Base-by-base conservation (phyloP, 2,329 filamentous ascomycete species). In the Colletotrichum theobromicola region DNA sequence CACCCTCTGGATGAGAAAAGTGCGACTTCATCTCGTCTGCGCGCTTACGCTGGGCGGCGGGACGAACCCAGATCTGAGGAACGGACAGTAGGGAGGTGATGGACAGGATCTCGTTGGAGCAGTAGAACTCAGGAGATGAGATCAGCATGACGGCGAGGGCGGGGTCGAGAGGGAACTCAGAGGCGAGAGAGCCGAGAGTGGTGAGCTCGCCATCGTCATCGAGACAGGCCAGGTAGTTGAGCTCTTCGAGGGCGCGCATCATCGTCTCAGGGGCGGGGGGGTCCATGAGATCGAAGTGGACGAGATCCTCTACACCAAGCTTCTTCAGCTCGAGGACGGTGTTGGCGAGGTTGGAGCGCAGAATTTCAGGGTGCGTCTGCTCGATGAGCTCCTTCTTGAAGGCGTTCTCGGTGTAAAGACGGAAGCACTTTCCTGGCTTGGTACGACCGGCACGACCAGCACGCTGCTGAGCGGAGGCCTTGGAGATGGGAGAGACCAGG, bases 381-480 rank as follows among this genome's bases (percentile, higher is more conserved):
- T 98, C 95, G 76, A 98, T 98, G 64, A 99, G 91, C 85, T 99
- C 97, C 84, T 98, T 96, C 89, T 98, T 98, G 88, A 98, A 99
- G 0, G 97, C 96, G 72, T 89, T 90, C 83, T 99, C 97, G 0
- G 97, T 99, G 85, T 99, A 99, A 16, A 99, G 86, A 57, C 97
- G 92, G 90, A 98, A 99, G 86, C 97, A 98, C 85, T 99, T 99
- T 87, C 97, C 97, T 60, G 97, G 97, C 77, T 96, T 93, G 60
- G 97, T 99, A 93, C 97, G 96, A 89, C 97, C 97, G 16, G 97
- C 97, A 95, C 97, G 96, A 94, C 97, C 97, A 77, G 97, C 97
- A 83, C 97, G 91, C 86, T 99, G 97, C 83, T 98, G 95, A 12
- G 97, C 97, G 2, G 97, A 98, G 28, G 97, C 97, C 84, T 98